Evolutionary conservation across 2,329 filamentous ascomycete genomes (phyloP), one percentile per base, ranked within the genome.

Genomic region (Exophiala dermatitidis): DNA sequence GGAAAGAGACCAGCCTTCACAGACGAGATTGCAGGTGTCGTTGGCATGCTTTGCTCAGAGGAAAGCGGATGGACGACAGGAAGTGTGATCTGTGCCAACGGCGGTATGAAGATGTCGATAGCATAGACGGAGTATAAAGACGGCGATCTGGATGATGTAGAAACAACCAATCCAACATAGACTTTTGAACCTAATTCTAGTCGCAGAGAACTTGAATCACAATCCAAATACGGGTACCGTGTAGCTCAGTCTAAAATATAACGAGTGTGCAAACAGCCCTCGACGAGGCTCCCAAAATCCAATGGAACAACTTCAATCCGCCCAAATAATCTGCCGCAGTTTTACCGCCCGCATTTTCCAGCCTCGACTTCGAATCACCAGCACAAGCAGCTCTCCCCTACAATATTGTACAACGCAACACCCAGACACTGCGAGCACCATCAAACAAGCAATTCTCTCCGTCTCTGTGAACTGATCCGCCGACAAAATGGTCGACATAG

Each of bases 51-150:
- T 26, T 88, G 85, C 66, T 78, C 79, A 3, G 74, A 76, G 4
- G 88, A 91, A 66, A 78, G 80, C n/a, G 78, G 74, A 5, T 91
- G 86, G 86, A 84, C 82, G 64, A 93, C 87, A 0, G 88, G 88
- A 1, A 85, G 84, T 68, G 84, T 90, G 28, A 79, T 93, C 3
- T 87, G 84, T 71, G 86, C 86, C 5, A 91, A 91, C 65, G 88
- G 88, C 1, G 88, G 88, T 4, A 83, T 89, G 80, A 77, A 75
- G 56, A 79, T 83, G 70, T 61, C 57, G 26, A 63, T 63, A 58
- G 61, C 60, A 41, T 41, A 41, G 38, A 26, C 38, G 10, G 4
- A 5, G 19, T 34, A 34, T 7, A 34, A 37, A 32, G n/a, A 45
- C 43, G 34, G n/a, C 12, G 9, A 43, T 19, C 19, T 33, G 26